phyloP scores from a whole-genome alignment of 805 yeast genomes.

The Kluyveromyces starmeri region DNA sequence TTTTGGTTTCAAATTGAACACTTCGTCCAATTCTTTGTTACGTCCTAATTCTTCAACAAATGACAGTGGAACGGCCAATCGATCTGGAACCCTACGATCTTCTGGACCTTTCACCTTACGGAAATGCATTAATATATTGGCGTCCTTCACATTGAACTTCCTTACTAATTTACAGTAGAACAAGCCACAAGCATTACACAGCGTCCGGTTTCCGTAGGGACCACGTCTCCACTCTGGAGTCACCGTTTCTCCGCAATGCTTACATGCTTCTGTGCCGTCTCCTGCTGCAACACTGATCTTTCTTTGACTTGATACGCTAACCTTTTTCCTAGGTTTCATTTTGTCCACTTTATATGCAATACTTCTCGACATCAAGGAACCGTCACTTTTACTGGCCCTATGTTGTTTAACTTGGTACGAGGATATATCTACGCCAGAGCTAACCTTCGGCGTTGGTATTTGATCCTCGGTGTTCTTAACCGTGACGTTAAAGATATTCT shows the following conservation, averaged over 20 bases:
- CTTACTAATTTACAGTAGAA: conserved; percentile 55
- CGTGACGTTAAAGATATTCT: conserved; percentile 2
- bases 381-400: conserved; percentile 3
- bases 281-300: conserved; percentile 4
- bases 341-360: conserved; percentile 2
- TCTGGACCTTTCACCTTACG: conserved; percentile 20
- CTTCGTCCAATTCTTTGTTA: conserved; percentile 9
- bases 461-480: background rate
- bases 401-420: background rate
- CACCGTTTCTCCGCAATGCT: conserved; percentile 63
- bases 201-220: conserved; percentile 69
- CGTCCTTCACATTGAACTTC: conserved; percentile 21
- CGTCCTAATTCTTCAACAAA: conserved; percentile 14
- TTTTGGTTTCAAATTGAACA: conserved; percentile 2
- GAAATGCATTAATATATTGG: conserved; percentile 24
- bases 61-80: conserved; percentile 18
- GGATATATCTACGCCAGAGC: background rate
- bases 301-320: conserved; percentile 3
- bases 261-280: conserved; percentile 31
- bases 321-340: conserved; percentile 1
- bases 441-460: background rate
- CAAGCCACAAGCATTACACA: conserved; percentile 91
- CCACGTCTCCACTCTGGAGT: conserved; percentile 96
- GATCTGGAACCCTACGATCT: conserved; percentile 25
- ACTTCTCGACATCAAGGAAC: background rate